Evolutionary conservation across 1,284 basidiomycete species (phyloP), one percentile per base, ranked within the genome.

Genomic region (Melampsora americana): DNA sequence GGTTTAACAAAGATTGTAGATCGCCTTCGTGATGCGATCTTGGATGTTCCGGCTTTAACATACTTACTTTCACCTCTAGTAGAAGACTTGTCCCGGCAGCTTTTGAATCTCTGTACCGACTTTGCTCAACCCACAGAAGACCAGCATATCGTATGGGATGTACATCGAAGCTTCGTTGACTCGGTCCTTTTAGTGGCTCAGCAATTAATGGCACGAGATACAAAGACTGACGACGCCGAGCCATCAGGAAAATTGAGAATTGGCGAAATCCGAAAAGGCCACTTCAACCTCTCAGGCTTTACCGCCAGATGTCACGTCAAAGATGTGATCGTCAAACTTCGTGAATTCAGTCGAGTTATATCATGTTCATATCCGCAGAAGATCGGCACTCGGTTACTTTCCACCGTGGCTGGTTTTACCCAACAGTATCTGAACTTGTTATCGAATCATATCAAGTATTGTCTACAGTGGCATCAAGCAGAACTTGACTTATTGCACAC

Each of bases 341-440:
- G 72, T 7, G 50, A 60, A 5, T 82, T 84, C 39, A 60, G 68
- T 28, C 65, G 82, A 12, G 65, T 79, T 0, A n/a, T 65, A 5
- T 74, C 72, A 30, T n/a, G 53, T 56, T 23, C 53, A 23, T 56
- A 56, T 56, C 53, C 53, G 20, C 12, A n/a, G 1, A 56, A n/a
- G 53, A n/a, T 28, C n/a, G 53, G 53, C 1, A n/a, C 74, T 84
- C 53, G 78, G 1, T 79, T 82, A 32, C 66, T 81, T 32, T 62
- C 69, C 65, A 86, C 87, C 35, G 79, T 89, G 23, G 78, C 88
- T 14, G 90, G 91, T 1, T 93, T 93, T 86, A 81, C 92, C 23
- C 83, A 86, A 7, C 81, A 83, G 39, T 92, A 90, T 81, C 78
- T 86, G 6, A 79, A 83, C 20, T 84, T 56, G 28, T 56, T 56